These are phyloP conservation scores for Pseudogymnoascus sp. DNA, from an alignment of 2,329 filamentous ascomycete species.

Conservation along the genomic window DNA sequence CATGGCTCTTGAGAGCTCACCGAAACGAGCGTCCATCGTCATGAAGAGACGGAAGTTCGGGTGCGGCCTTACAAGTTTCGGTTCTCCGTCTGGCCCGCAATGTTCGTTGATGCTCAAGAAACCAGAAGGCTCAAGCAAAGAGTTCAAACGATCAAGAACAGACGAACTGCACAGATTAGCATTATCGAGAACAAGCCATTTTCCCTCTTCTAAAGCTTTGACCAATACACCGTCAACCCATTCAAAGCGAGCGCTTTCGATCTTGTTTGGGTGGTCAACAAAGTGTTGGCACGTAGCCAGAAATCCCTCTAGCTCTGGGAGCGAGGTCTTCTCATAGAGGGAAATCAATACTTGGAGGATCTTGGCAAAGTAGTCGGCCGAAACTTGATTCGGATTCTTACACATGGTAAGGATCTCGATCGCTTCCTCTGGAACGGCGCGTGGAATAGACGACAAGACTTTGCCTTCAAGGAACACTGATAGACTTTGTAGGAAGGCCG, in stretches of 20 bases:
- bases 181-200: constrained; percentile 94
- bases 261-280: constrained; percentile 43
- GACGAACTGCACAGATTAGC: constrained; percentile 94
- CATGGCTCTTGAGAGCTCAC: constrained; percentile 93
- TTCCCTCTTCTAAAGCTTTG: constrained; percentile 73
- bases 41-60: constrained; percentile 85
- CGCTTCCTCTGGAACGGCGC: constrained; percentile 37
- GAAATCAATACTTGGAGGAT: constrained; percentile 28
- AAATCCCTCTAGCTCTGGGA: constrained; percentile 24
- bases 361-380: constrained; percentile 19
- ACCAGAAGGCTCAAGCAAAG: constrained; percentile 83
- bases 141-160: constrained; percentile 89
- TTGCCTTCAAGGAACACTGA: constrained; percentile 43
- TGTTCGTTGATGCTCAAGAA: constrained; percentile 90
- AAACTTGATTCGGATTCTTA: constrained; percentile 20
- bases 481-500: constrained; percentile 49
- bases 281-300: constrained; percentile 29
- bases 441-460: constrained; percentile 41
- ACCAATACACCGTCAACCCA: constrained; percentile 94
- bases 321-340: constrained; percentile 32
- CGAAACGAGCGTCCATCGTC: constrained; percentile 85
- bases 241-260: constrained; percentile 77
- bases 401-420: constrained; percentile 45
- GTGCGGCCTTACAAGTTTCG: constrained; percentile 73
- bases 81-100: constrained; percentile 70